Conservation (phyloP, 225 moss, liverwort and hornwort genomes). For the Thuidium tamariscinum region DNA sequence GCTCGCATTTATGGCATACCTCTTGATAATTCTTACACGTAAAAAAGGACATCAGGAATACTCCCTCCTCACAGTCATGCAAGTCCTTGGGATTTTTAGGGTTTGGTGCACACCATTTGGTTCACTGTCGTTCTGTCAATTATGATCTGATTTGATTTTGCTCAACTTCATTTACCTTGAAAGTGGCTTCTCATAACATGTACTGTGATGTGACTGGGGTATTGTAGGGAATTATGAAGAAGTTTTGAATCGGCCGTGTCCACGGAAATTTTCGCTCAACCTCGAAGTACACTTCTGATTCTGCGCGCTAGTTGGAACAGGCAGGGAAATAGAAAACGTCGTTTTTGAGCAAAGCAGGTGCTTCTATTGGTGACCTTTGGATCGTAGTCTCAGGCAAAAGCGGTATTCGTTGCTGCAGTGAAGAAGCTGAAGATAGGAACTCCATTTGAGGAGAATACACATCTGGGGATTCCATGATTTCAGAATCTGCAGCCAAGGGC, state of each 20-base stretch:
- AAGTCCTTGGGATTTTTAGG: not conserved
- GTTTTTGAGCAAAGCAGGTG: not conserved
- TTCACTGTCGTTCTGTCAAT: not conserved
- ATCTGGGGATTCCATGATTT: slow-evolving; percentile 63
- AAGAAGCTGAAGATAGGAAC: slow-evolving; percentile 52
- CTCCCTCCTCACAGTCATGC: not conserved
- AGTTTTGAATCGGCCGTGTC: slow-evolving; percentile 64
- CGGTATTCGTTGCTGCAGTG: slow-evolving; percentile 34
- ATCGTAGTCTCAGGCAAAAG: slow-evolving; percentile 33
- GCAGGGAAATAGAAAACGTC: not conserved
- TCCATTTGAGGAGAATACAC: slow-evolving; percentile 38
- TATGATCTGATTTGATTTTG: not conserved
- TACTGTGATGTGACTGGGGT: not conserved
- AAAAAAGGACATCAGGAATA: slow-evolving; percentile 51
- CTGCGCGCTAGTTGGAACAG: not conserved
- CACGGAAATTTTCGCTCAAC: slow-evolving; percentile 73
- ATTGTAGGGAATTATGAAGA: slow-evolving; percentile 57
- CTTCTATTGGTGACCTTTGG: not conserved
- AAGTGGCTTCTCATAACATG: not conserved
- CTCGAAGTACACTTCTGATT: slow-evolving; percentile 31
- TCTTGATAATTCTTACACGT: slow-evolving; percentile 53
- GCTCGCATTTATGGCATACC: slow-evolving; percentile 59
- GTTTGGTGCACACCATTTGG: not conserved
- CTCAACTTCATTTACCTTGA: not conserved
- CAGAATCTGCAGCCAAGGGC: slow-evolving; percentile 54